Evolutionary conservation across 306 rosid species (phyloP).

Genomic region (peach (Prunus persica)): DNA sequence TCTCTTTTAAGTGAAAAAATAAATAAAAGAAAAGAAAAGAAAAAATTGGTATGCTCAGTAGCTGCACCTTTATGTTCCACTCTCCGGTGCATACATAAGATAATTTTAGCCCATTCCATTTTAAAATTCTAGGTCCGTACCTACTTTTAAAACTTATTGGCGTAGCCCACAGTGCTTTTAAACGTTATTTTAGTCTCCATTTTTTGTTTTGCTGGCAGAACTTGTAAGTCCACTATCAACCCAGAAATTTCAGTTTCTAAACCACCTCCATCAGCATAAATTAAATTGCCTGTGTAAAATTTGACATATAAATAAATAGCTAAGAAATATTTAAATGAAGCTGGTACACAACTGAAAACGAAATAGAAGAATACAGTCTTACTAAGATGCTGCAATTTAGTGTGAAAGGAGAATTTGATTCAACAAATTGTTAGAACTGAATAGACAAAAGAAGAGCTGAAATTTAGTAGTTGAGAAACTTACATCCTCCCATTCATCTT

Average conservation of each 20-base stretch:
- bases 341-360: neutral
- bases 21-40: no score
- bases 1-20: no score
- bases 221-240: neutral
- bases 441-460: neutral
- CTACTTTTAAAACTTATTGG: no score
- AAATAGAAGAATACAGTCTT: slow-evolving; percentile 2
- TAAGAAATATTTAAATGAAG: neutral
- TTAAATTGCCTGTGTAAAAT: no score
- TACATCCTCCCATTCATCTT: neutral
- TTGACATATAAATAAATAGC: neutral
- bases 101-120: no score
- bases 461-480: neutral
- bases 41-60: no score
- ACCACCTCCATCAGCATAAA: neutral
- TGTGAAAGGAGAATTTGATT: neutral
- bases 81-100: no score
- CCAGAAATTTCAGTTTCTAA: neutral
- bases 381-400: neutral
- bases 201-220: neutral
- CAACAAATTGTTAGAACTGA: slow-evolving; percentile 7
- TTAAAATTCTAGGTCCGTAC: no score
- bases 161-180: no score
- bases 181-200: no score
- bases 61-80: no score